Base-by-base conservation (phyloP, 1,284 basidiomycete genomes). In the Leccinum subrobustum region DNA sequence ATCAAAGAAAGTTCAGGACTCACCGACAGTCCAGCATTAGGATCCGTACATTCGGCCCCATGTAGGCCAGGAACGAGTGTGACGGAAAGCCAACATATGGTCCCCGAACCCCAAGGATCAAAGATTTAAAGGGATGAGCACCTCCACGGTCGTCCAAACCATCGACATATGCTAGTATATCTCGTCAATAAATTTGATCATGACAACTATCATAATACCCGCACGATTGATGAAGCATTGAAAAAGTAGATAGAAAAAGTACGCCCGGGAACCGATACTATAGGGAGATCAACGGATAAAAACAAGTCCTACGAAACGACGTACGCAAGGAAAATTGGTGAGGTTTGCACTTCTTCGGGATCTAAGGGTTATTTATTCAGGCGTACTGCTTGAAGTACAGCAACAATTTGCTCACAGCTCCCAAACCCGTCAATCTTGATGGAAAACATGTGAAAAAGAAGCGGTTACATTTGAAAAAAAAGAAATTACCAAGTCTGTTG, bases 161-260 rank as follows among this genome's bases (percentile, higher is more conserved):
- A 70, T 97, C 95, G 16, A 91, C 63, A 4, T 84, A 84, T 63
- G 88, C 89, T 90, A 52, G 42, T 6, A 50, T 25, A 52, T 73
- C 18, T 37, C 14, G 31, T 65, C 20, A 74, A 42, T 44, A 60
- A 50, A 35, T 59, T 42, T 6, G 6, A 55, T 11, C 20, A 12
- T 56, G 20, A 53, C 6, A 6, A 56, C 20, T 39, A 25, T 33
- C 57, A 52, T 50, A 23, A 33, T 47, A 58, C 42, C 9, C 83
- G 67, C 68, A 90, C 91, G 82, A 64, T 89, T 88, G 65, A 92
- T 86, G 75, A 96, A 96, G 65, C 93, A 91, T 69, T 97, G 95
- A 80, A 98, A 97, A 0, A 97, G 78, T 18, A 96, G 79, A 77
- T 87, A 98, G 79, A 91, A 95, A 74, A 96, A 96, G 76, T 95